phyloP scores from a whole-genome alignment of 345 rosid species.

The Garcia nutans region DNA sequence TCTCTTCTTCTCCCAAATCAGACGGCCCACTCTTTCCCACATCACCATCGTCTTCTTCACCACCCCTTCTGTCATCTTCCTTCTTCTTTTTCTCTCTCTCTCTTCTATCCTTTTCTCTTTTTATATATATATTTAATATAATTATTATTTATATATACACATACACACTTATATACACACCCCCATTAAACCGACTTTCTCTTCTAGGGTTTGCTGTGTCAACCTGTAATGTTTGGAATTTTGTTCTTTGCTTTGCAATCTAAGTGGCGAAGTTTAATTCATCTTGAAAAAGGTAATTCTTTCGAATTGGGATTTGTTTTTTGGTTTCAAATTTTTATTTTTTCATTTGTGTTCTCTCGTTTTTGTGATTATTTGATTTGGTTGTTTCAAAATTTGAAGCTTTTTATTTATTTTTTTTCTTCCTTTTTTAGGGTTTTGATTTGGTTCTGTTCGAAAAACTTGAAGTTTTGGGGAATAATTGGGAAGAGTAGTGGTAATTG shows the following conservation, averaged over 20 bases:
- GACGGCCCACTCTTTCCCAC: conserved; percentile 65
- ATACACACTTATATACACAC: too few species aligned
- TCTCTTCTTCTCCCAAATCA: conserved; percentile 28
- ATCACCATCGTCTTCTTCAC: conserved; percentile 86
- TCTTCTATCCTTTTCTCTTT: not conserved
- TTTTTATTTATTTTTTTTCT: not conserved
- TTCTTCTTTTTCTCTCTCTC: conserved; percentile 13
- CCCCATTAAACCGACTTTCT: conserved; percentile 14
- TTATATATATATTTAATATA: not conserved
- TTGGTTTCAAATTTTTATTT: not conserved
- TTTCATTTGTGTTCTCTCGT: not conserved
- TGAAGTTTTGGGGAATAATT: conserved; percentile 14
- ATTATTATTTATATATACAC: not conserved
- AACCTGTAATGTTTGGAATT: conserved; percentile 14
- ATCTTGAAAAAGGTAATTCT: conserved; percentile 34
- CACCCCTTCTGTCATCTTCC: conserved; percentile 28
- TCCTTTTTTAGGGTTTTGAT: conserved; percentile 37
- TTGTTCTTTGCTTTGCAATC: conserved; percentile 11
- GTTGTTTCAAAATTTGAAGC: conserved; percentile 18
- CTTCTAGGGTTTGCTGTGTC: conserved; percentile 55
- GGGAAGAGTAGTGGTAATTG: conserved; percentile 15
- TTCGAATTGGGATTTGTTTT: conserved; percentile 3
- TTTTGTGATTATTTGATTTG: conserved; percentile 1
- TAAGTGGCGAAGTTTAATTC: conserved; percentile 8
- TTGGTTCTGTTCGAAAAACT: not conserved